Evolutionary conservation across 2,329 filamentous ascomycete species (phyloP).

Genomic region (Lecanosticta acicola): DNA sequence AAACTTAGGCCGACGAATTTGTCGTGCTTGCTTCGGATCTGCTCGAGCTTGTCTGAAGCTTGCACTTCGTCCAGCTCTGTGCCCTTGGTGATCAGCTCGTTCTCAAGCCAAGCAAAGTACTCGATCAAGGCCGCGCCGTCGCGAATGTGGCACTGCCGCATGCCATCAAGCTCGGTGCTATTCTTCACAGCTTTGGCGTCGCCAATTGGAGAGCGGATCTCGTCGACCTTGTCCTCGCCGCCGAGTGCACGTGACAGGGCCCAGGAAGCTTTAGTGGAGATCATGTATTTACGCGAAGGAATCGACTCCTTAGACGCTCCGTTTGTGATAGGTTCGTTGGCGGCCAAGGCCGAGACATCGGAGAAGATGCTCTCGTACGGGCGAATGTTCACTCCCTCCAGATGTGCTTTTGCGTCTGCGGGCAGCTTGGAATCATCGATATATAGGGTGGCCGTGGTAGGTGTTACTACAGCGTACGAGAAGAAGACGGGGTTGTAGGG

Average conservation of each 20-base stretch:
- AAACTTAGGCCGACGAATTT: constrained; percentile 89
- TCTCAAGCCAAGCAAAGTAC: constrained; percentile 95
- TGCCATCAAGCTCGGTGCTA: constrained; percentile 78
- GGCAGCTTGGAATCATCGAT: constrained; percentile 74
- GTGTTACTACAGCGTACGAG: constrained; percentile 85
- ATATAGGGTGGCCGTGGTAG: constrained; percentile 70
- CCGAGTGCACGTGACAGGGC: constrained; percentile 81
- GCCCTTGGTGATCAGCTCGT: constrained; percentile 68
- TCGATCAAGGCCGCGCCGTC: constrained; percentile 86
- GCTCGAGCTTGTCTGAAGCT: constrained; percentile 85
- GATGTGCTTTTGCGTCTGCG: constrained; percentile 61
- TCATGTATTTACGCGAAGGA: constrained; percentile 60
- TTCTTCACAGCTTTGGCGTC: constrained; percentile 96
- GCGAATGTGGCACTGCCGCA: constrained; percentile 88
- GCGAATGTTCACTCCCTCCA: constrained; percentile 67
- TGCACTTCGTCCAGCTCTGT: constrained; percentile 76
- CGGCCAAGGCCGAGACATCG: constrained; percentile 63
- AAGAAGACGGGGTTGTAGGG: constrained; percentile 99
- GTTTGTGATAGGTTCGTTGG: constrained; percentile 30
- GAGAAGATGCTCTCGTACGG: constrained; percentile 78
- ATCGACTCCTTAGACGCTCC: constrained; percentile 10
- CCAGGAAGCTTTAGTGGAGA: constrained; percentile 90
- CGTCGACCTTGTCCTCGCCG: constrained; percentile 78
- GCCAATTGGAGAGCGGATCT: constrained; percentile 76
- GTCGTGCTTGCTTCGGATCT: constrained; percentile 61